A percentile compares a stretch with the other conserved stretches of the same genome.
phyloP scores from a whole-genome alignment of 306 rosid species.

The Carpinus viminea region DNA sequence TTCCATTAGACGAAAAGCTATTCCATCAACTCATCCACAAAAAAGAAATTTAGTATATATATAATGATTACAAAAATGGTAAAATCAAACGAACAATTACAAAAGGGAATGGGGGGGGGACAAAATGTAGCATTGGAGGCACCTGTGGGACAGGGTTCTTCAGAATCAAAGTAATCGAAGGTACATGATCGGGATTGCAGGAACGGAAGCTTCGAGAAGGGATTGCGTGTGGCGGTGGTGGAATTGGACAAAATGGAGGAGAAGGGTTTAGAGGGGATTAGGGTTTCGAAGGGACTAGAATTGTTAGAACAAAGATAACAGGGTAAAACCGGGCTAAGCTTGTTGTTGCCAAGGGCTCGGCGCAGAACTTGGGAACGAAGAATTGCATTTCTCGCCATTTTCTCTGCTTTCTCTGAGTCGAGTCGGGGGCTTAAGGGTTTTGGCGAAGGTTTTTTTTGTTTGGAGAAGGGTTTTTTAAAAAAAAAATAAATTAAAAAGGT shows the following conservation, averaged over 20 bases:
- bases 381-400: conserved; percentile 35
- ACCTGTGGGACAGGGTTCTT: conserved; percentile 17
- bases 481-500: no score
- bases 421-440: no score
- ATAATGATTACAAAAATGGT: neutral
- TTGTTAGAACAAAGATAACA: neutral
- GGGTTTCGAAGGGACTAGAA: conserved; percentile 15
- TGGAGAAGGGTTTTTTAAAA: no score
- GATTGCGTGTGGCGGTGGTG: neutral
- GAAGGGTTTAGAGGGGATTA: conserved; percentile 9
- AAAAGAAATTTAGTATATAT: no score
- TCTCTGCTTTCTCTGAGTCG: neutral
- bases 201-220: neutral
- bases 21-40: no score
- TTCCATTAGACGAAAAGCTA: no score
- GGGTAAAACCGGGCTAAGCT: conserved; percentile 13
- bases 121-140: neutral
- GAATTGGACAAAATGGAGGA: conserved; percentile 1
- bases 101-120: neutral
- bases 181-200: conserved; percentile 17
- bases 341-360: conserved; percentile 20
- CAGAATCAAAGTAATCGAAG: neutral
- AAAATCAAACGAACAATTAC: neutral
- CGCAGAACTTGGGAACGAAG: conserved; percentile 30
- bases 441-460: no score